A percentile compares a stretch with the other conserved stretches of the same genome.
Evolutionary conservation across 805 yeast species (phyloP).

Genomic region (Dipodascopsis tothii): DNA sequence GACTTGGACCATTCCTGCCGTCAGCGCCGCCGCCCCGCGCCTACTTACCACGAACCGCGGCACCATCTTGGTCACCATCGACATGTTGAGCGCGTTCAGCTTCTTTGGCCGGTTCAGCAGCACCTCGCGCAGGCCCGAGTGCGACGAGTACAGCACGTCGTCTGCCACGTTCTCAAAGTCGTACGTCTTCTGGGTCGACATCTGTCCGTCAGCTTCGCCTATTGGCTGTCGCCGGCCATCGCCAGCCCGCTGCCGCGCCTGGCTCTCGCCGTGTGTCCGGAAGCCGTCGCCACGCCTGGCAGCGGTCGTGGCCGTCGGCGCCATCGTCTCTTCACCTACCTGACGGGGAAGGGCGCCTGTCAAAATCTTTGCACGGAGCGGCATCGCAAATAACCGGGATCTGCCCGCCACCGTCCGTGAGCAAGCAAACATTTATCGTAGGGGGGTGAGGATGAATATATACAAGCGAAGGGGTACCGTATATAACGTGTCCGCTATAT

Average conservation of each 20-base stretch:
- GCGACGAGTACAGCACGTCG: constrained; percentile 58
- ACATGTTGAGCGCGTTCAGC: constrained; percentile 72
- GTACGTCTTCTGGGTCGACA: background rate
- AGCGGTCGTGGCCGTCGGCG: too few relatives aligned
- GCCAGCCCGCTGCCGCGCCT: too few relatives aligned
- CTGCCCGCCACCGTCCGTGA: background rate
- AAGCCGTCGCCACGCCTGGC: too few relatives aligned
- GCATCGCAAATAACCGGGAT: constrained; percentile 7
- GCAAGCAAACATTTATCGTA: background rate
- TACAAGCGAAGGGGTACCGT: background rate
- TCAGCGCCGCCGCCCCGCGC: background rate
- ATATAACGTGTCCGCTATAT: too few relatives aligned
- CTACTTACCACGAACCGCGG: constrained; percentile 47
- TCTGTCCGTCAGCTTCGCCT: too few relatives aligned
- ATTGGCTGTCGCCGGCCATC: too few relatives aligned
- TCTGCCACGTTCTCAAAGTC: constrained; percentile 20
- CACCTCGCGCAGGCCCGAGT: constrained; percentile 62
- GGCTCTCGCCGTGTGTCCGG: too few relatives aligned
- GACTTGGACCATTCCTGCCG: constrained; percentile 39
- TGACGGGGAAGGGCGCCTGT: constrained; percentile 7
- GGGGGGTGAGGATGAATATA: background rate
- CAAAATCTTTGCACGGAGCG: constrained; percentile 20
- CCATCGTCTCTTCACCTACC: too few relatives aligned
- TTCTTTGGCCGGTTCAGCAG: constrained; percentile 73
- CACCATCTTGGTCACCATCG: constrained; percentile 64